Percentiles rank a stretch among this genome's conserved stretches.
Conservation (phyloP, 1,139 yeast genomes). For the Saccharomyces hybrid region DNA sequence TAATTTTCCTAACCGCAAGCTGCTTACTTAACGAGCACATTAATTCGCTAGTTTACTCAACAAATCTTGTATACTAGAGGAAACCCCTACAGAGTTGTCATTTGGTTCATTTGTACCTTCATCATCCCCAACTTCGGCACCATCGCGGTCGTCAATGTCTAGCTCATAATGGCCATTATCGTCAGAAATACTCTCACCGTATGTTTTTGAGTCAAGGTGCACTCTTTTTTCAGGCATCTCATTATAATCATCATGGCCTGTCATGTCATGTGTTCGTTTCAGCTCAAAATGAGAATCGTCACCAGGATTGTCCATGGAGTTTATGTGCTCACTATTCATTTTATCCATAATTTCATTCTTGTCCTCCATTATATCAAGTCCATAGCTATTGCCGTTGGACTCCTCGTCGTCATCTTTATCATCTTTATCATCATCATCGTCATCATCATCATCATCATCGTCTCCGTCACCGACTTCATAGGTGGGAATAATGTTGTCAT, state of each 20-base stretch:
- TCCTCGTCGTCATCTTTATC: not conserved
- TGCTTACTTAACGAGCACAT: not conserved
- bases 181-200: slow-evolving; percentile 7
- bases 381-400: not conserved
- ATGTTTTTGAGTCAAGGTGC: not conserved
- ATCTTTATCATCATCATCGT: slow-evolving; percentile 11
- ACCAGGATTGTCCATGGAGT: slow-evolving; percentile 1
- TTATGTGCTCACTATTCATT: not conserved
- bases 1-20: not conserved
- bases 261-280: not conserved
- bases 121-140: slow-evolving; percentile 3
- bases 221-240: not conserved
- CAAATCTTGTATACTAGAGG: slow-evolving; percentile 31
- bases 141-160: not conserved
- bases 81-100: slow-evolving; percentile 8
- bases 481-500: slow-evolving; percentile 22
- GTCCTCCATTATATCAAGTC: not conserved
- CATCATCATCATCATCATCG: slow-evolving; percentile 15
- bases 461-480: slow-evolving; percentile 25
- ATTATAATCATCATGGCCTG: not conserved
- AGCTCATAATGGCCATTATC: slow-evolving; percentile 8
- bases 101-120: not conserved
- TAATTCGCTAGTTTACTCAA: slow-evolving; percentile 30
- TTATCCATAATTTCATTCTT: not conserved
- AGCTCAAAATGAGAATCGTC: not conserved